Conservation (phyloP, 2,329 filamentous ascomycete species). For the Phyllosticta capitalensis region DNA sequence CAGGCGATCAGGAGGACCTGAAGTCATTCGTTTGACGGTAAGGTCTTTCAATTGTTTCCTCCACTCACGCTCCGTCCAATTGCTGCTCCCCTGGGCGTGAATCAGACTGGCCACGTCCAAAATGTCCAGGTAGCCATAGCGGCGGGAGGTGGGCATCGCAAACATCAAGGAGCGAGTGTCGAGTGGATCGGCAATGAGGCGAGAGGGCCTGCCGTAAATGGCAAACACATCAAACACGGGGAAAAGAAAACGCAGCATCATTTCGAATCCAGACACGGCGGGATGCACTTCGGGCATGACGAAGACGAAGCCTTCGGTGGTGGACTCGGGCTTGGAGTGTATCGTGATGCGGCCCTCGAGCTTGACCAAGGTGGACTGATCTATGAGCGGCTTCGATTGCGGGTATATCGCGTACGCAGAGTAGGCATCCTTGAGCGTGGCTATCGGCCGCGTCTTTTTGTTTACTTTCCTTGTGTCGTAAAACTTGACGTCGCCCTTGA, state of each 20-base stretch:
- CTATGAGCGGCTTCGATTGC: constrained; percentile 84
- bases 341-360: constrained; percentile 86
- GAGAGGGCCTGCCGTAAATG: constrained; percentile 80
- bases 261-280: constrained; percentile 90
- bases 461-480: constrained; percentile 85
- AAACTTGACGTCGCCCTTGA: constrained; percentile 89
- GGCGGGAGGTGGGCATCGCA: constrained; percentile 80
- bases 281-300: constrained; percentile 92
- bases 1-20: constrained; percentile 12
- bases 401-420: constrained; percentile 94
- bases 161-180: constrained; percentile 94
- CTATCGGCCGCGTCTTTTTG: constrained; percentile 84
- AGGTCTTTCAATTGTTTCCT: constrained; percentile 79
- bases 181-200: constrained; percentile 76
- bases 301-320: constrained; percentile 89
- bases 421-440: constrained; percentile 82
- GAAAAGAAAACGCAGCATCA: constrained; percentile 86
- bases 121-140: constrained; percentile 85
- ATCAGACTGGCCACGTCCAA: constrained; percentile 77
- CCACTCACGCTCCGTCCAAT: constrained; percentile 85
- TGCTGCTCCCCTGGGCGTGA: constrained; percentile 61
- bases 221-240: constrained; percentile 89
- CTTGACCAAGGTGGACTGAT: constrained; percentile 89
- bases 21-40: constrained; percentile 67
- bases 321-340: constrained; percentile 66